These are phyloP conservation scores for Xylariaceae sp. DNA, from an alignment of 2,329 filamentous ascomycete species.

Conservation along the genomic window DNA sequence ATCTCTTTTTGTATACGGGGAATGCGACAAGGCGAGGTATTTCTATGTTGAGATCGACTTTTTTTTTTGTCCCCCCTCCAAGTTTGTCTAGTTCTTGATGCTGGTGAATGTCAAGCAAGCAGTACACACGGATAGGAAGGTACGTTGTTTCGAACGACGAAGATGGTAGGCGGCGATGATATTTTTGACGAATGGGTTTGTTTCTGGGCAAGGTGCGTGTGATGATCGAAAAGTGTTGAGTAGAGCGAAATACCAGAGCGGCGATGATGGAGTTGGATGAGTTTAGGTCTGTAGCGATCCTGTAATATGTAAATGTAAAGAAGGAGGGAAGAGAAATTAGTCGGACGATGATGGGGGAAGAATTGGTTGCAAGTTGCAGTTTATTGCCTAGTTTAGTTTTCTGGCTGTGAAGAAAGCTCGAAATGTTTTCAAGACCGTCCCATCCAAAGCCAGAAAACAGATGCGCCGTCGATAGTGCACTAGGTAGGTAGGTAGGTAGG, in stretches of 20 bases:
- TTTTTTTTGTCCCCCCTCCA: neutral
- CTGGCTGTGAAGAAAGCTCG: slow-evolving; percentile 21
- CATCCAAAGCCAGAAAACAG: slow-evolving; percentile 8
- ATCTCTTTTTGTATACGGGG: slow-evolving; percentile 8
- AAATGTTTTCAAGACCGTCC: slow-evolving; percentile 28
- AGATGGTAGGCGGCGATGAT: neutral
- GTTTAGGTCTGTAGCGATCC: neutral
- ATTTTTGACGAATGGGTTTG: slow-evolving; percentile 1
- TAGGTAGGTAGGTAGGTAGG: neutral
- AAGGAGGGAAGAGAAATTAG: slow-evolving; percentile 3
- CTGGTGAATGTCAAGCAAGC: neutral
- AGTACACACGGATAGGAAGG: neutral
- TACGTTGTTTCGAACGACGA: neutral
- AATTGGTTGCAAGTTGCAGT: slow-evolving; percentile 15
- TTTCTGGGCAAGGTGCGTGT: neutral
- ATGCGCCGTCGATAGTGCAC: slow-evolving; percentile 14
- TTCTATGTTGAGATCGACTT: neutral
- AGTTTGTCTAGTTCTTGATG: neutral
- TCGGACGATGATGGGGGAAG: slow-evolving; percentile 11
- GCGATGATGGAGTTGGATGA: neutral
- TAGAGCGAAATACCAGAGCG: slow-evolving; percentile 6
- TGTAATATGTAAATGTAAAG: neutral
- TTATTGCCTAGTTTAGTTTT: slow-evolving; percentile 11
- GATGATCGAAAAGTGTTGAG: neutral
- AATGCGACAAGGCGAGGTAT: slow-evolving; percentile 12